Evolutionary conservation across 495 filamentous ascomycete species (phyloP).

Genomic region (Lepidopterella palustris): DNA sequence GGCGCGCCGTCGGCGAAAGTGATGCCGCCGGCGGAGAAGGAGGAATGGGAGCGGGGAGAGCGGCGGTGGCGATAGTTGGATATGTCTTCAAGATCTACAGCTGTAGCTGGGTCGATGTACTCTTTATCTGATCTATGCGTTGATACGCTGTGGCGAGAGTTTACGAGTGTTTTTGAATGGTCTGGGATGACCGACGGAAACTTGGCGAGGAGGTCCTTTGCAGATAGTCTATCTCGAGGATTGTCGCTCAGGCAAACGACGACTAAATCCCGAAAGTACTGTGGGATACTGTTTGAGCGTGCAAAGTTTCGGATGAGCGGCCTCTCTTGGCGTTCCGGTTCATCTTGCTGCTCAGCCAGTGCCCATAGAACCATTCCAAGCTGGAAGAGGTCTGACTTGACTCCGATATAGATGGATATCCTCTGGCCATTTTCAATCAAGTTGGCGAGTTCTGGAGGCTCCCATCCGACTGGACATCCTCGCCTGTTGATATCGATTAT

Average conservation of each 20-base stretch:
- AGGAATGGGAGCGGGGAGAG: slow-evolving; percentile 12
- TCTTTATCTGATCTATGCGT: slow-evolving; percentile 33
- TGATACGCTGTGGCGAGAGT: slow-evolving; percentile 21
- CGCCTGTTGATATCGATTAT: slow-evolving; percentile 98
- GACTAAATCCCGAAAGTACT: slow-evolving; percentile 31
- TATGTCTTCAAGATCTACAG: slow-evolving; percentile 33
- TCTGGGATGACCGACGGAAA: slow-evolving; percentile 25
- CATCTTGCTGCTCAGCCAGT: slow-evolving; percentile 76
- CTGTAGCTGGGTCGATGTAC: slow-evolving; percentile 34
- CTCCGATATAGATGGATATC: slow-evolving; percentile 96
- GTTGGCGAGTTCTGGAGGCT: slow-evolving; percentile 83
- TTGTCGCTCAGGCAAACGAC: slow-evolving; percentile 27
- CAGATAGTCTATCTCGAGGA: slow-evolving; percentile 25
- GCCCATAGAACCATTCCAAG: slow-evolving; percentile 97
- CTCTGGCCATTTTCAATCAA: slow-evolving; percentile 88
- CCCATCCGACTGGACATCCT: slow-evolving; percentile 95
- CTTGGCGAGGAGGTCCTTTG: slow-evolving; percentile 25
- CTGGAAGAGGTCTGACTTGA: slow-evolving; percentile 94
- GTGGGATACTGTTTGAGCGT: slow-evolving; percentile 11
- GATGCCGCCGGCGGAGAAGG: slow-evolving; percentile 25
- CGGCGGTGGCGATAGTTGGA: slow-evolving; percentile 12
- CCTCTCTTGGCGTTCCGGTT: slow-evolving; percentile 74
- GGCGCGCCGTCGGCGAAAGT: slow-evolving; percentile 24
- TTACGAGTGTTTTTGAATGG: neutral
- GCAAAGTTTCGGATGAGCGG: slow-evolving; percentile 49